These are phyloP conservation scores for Xylaria sp. DNA, from an alignment of 2,329 filamentous ascomycete species.

Conservation along the genomic window DNA sequence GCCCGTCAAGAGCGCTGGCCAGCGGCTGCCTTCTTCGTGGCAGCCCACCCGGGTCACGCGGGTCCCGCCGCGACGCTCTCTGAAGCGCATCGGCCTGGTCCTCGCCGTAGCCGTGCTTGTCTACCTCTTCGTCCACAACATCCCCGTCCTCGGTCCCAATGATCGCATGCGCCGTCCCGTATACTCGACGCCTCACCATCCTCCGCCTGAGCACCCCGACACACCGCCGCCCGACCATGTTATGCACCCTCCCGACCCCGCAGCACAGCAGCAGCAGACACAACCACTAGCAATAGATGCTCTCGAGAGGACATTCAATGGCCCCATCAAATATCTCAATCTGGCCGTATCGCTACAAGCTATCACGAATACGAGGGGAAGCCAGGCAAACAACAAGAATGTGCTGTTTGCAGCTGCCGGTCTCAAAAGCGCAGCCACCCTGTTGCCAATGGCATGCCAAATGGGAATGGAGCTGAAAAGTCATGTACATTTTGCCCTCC, in stretches of 20 bases:
- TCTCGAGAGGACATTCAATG: slow-evolving; percentile 68
- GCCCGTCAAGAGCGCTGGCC: slow-evolving; percentile 45
- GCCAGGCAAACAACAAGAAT: slow-evolving; percentile 68
- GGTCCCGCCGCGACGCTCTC: slow-evolving; percentile 60
- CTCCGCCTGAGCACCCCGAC: slow-evolving; percentile 27
- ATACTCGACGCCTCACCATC: slow-evolving; percentile 45
- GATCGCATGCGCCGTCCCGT: slow-evolving; percentile 53
- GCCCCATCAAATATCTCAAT: slow-evolving; percentile 73
- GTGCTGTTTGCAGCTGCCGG: slow-evolving; percentile 83
- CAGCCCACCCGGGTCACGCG: slow-evolving; percentile 56
- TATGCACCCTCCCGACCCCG: slow-evolving; percentile 26
- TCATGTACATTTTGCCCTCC: slow-evolving; percentile 82
- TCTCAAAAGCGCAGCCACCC: slow-evolving; percentile 74
- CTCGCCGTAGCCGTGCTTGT: slow-evolving; percentile 61
- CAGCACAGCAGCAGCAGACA: slow-evolving; percentile 13
- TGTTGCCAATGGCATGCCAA: slow-evolving; percentile 86
- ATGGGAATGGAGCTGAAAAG: slow-evolving; percentile 78
- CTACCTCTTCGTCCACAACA: slow-evolving; percentile 72
- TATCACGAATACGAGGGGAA: slow-evolving; percentile 64
- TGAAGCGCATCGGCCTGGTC: slow-evolving; percentile 63
- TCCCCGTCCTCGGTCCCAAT: slow-evolving; percentile 60
- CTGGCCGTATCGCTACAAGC: slow-evolving; percentile 72
- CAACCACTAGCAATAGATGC: slow-evolving; percentile 18
- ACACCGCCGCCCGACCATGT: slow-evolving; percentile 10
- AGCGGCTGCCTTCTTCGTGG: slow-evolving; percentile 53